These are phyloP conservation scores for Vaccinium vitisidaea DNA, from an alignment of 148 eudicot species.

Conservation along the genomic window DNA sequence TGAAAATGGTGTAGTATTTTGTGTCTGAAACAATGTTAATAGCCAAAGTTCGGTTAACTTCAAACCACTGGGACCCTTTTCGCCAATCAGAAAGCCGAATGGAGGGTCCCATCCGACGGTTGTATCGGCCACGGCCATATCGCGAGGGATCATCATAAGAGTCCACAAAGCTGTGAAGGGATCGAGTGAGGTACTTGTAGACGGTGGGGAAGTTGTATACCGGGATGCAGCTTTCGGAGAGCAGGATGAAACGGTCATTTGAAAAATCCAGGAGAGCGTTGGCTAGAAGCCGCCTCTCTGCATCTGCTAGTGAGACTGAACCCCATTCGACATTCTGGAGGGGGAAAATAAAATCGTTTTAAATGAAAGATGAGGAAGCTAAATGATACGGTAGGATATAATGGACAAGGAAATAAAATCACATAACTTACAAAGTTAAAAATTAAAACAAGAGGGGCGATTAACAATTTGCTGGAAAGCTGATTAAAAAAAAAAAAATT, in stretches of 20 bases:
- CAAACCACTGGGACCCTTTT: slow-evolving; percentile 89
- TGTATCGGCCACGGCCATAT: slow-evolving; percentile 83
- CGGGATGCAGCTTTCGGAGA: slow-evolving; percentile 88
- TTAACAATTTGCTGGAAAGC: not conserved
- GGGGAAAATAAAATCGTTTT: not conserved
- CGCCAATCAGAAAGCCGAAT: slow-evolving; percentile 68
- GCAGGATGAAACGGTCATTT: slow-evolving; percentile 70
- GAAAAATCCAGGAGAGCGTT: slow-evolving; percentile 87
- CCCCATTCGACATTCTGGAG: slow-evolving; percentile 82
- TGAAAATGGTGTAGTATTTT: slow-evolving; percentile 59
- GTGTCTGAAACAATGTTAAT: slow-evolving; percentile 57
- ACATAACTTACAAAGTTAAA: not conserved
- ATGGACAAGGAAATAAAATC: not conserved
- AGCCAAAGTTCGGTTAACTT: slow-evolving; percentile 55
- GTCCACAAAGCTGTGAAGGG: slow-evolving; percentile 56
- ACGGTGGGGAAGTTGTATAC: slow-evolving; percentile 66
- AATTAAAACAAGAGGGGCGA: not conserved
- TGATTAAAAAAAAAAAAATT: not conserved
- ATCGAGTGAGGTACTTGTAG: slow-evolving; percentile 62
- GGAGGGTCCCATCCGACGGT: slow-evolving; percentile 53
- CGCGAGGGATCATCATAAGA: slow-evolving; percentile 46
- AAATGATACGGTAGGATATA: not conserved
- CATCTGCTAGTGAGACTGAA: slow-evolving; percentile 59
- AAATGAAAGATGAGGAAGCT: not conserved
- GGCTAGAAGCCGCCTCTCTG: slow-evolving; percentile 74